Base-by-base conservation (phyloP, 148 eudicot species). In the Talinum fruticosum region DNA sequence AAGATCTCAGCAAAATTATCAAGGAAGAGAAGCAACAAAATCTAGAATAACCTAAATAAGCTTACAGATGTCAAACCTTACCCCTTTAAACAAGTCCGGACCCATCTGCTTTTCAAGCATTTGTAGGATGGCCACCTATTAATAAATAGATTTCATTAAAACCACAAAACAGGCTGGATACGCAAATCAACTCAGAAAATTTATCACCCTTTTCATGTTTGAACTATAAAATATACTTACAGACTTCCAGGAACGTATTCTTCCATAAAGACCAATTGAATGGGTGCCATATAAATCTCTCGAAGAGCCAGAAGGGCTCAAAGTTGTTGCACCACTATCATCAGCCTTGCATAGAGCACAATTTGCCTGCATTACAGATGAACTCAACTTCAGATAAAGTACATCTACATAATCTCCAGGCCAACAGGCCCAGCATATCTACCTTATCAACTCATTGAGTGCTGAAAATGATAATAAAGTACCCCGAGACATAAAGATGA, bases 91-190 rank as follows among this genome's bases (percentile, higher is more conserved):
- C 65, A 96, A 84, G 83, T 95, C 99, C 12, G 99, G 99, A 73
- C 99, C 99, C 99, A 95, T 95, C 86, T 95, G 99, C 79, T 93
- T 95, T 85, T 95, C 99, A 85, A 95, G 84, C 97, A 95, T 95
- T 80, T 95, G 99, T 36, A 95, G 99, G 84, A 93, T 84, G 49
- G 97, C 99, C 75, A 95, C 93, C 99, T 93, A 65, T 36, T 69
- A 84, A 53, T 75, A 73, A 57, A 38, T 28, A 71, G 28, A 7
- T 47, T 37, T 75, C 66, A 83, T 74, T 33, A 78, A 33, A 19
- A 36, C n/a, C 44, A 29, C 28, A 65, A n/a, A 76, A 64, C 35
- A 18, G 71, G 32, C 36, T 21, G 44, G 37, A 66, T 49, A 38
- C 24, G 33, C 81, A 71, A 23, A 21, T 78, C 70, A 57, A 35